Conservation (phyloP, 257 asterid species). For the Osmanthus fragrans region DNA sequence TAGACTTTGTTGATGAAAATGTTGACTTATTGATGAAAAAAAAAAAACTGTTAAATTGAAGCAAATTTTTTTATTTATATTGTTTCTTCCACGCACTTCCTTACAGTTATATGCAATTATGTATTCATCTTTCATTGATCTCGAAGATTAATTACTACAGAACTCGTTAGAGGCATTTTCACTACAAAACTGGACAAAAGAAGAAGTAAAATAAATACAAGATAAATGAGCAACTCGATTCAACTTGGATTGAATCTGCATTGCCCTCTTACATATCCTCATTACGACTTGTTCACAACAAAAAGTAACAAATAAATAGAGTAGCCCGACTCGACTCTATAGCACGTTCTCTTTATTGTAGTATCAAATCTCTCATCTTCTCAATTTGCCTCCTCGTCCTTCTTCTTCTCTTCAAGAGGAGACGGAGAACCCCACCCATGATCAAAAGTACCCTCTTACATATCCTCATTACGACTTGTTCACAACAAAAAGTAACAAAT, state of each 20-base stretch:
- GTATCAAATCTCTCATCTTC: no score
- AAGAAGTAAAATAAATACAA: background rate
- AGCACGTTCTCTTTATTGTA: background rate
- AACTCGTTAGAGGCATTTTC: background rate
- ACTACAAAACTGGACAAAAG: background rate
- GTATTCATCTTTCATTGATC: no score
- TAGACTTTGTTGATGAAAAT: no score
- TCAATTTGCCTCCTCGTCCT: background rate
- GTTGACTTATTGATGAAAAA: no score
- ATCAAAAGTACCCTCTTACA: constrained; percentile 41
- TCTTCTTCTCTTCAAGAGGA: background rate
- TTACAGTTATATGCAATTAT: no score
- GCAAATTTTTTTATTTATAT: no score
- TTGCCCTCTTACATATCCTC: background rate
- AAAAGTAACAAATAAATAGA: background rate
- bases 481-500: background rate
- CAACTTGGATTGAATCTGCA: constrained; percentile 27
- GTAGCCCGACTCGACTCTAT: background rate
- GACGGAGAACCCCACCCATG: background rate
- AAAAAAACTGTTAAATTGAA: no score
- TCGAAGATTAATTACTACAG: no score
- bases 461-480: no score
- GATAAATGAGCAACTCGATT: constrained; percentile 12
- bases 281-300: background rate
- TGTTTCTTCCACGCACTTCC: background rate